Percentiles rank a stretch among this genome's conserved stretches.
Evolutionary conservation across 1,139 yeast genomes (phyloP).

Genomic region (Candida gigantensis): DNA sequence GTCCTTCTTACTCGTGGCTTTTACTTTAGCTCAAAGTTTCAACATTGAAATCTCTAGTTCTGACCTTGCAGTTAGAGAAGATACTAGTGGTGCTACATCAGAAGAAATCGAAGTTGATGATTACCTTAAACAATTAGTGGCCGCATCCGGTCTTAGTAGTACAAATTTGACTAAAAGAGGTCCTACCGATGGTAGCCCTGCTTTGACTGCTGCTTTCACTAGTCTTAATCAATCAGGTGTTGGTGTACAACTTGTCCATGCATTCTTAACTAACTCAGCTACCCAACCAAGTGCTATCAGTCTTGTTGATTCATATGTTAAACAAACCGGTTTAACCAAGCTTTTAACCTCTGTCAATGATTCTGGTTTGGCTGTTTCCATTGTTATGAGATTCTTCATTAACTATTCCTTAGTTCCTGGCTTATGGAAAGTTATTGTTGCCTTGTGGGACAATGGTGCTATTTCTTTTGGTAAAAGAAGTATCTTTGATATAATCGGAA

Average conservation of each 20-base stretch:
- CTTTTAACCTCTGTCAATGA: conserved; percentile 25
- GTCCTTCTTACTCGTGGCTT: conserved; percentile 14
- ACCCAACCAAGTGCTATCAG: conserved; percentile 25
- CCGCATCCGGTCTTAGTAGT: conserved; percentile 3
- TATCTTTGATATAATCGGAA: conserved; percentile 15
- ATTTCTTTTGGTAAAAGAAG: conserved; percentile 13
- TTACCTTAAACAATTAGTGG: conserved; percentile 13
- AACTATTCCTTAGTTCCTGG: conserved; percentile 25
- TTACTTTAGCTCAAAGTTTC: conserved; percentile 11
- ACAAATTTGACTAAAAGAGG: conserved; percentile 23
- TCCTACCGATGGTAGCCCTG: conserved; percentile 17
- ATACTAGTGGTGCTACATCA: conserved; percentile 4
- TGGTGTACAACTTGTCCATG: conserved; percentile 26
- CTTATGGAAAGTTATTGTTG: conserved; percentile 19
- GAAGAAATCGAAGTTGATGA: conserved; percentile 11
- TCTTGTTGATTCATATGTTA: conserved; percentile 24
- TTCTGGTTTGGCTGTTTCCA: conserved; percentile 30
- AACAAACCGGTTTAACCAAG: conserved; percentile 22
- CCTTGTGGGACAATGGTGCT: conserved; percentile 19
- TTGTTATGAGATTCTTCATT: conserved; percentile 26
- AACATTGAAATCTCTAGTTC: conserved; percentile 4
- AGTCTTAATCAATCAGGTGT: conserved; percentile 28
- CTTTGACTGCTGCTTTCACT: conserved; percentile 29
- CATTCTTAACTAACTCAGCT: conserved; percentile 22
- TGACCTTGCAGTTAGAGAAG: conserved; percentile 4